phyloP scores from a whole-genome alignment of 1,284 basidiomycete species.

The Malassezia pachydermatis region DNA sequence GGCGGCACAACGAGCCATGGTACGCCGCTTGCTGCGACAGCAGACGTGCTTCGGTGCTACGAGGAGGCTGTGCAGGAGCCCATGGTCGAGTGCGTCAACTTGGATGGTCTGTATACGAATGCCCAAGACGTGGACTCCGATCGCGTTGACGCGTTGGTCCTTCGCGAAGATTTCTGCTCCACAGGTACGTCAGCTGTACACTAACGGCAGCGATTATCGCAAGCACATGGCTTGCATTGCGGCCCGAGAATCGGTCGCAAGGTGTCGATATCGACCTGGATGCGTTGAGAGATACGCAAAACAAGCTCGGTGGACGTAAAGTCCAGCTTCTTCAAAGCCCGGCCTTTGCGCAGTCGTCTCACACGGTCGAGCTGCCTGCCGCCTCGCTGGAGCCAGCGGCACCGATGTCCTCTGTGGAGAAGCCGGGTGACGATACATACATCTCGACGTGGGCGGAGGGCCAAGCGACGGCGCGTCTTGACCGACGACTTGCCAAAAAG shows the following conservation, averaged over 20 bases:
- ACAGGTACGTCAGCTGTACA: slow-evolving; percentile 9
- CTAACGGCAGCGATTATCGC: slow-evolving; percentile 24
- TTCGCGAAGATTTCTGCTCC: slow-evolving; percentile 37
- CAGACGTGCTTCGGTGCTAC: slow-evolving; percentile 25
- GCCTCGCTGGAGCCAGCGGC: background rate
- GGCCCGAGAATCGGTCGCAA: slow-evolving; percentile 20
- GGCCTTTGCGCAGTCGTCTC: slow-evolving; percentile 1
- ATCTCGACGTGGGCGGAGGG: slow-evolving; percentile 24
- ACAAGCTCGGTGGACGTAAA: slow-evolving; percentile 7
- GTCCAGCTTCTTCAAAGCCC: slow-evolving; percentile 27
- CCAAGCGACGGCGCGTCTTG: slow-evolving; percentile 29
- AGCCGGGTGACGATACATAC: background rate
- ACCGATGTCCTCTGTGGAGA: background rate
- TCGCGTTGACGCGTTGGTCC: slow-evolving; percentile 24
- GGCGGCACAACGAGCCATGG: background rate
- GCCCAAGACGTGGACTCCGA: slow-evolving; percentile 22
- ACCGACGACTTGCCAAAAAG: slow-evolving; percentile 23
- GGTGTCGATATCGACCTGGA: slow-evolving; percentile 35
- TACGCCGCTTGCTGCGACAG: slow-evolving; percentile 23
- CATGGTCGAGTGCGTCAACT: slow-evolving; percentile 26
- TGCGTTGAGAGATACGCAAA: slow-evolving; percentile 25
- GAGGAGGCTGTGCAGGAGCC: slow-evolving; percentile 39
- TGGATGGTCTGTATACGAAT: slow-evolving; percentile 30
- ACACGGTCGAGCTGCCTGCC: slow-evolving; percentile 9
- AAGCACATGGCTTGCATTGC: slow-evolving; percentile 25